These are phyloP conservation scores for Coniophora puteana DNA, from an alignment of 1,284 basidiomycete genomes.

Conservation along the genomic window DNA sequence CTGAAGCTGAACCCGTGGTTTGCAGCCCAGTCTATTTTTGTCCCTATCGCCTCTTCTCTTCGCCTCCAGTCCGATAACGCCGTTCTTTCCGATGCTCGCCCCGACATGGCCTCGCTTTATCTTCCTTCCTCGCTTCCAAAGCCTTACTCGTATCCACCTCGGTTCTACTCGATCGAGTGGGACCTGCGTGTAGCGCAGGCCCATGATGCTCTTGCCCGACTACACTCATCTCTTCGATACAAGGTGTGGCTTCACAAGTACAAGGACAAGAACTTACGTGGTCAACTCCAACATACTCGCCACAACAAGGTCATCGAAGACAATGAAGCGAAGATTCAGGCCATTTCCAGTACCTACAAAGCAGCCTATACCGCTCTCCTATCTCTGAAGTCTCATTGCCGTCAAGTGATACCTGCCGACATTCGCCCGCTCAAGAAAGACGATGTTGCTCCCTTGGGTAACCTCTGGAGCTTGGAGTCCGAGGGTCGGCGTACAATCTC, in stretches of 20 bases:
- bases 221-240: background rate
- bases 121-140: background rate
- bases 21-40: background rate
- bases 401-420: too few species aligned
- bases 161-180: slow-evolving; percentile 1
- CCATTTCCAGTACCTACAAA: too few species aligned
- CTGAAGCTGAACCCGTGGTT: background rate
- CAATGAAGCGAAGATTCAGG: too few species aligned
- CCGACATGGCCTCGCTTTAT: background rate
- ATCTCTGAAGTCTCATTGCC: too few species aligned
- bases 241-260: background rate
- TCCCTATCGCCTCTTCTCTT: background rate
- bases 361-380: too few species aligned
- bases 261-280: background rate
- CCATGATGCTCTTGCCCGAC: background rate
- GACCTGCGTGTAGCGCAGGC: background rate
- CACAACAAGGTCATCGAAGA: background rate
- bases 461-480: too few species aligned
- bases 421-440: too few species aligned
- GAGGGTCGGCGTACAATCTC: too few species aligned
- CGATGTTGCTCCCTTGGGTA: background rate
- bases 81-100: background rate
- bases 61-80: background rate
- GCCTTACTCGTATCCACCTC: too few species aligned
- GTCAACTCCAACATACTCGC: background rate